Conservation (phyloP, 495 filamentous ascomycete species). For the Xylaria acuta region DNA sequence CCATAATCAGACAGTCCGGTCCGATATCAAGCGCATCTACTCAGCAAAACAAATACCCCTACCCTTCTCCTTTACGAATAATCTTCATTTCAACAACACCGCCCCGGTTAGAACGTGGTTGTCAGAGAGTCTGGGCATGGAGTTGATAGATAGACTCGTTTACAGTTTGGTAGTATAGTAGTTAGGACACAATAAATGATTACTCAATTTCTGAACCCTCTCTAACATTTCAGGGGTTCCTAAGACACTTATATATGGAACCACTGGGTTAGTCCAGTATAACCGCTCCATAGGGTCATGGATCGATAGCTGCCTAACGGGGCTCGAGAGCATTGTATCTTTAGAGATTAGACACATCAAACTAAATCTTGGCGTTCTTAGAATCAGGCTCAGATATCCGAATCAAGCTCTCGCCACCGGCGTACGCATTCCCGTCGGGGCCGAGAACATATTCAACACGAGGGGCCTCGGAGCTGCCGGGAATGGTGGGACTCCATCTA, state of each 20-base stretch:
- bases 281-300: background rate
- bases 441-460: background rate
- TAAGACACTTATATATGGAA: background rate
- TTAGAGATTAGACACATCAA: background rate
- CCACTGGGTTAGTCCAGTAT: background rate
- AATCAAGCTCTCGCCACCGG: background rate
- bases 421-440: background rate
- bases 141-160: background rate
- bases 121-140: background rate
- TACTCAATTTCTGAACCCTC: background rate
- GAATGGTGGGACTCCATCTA: background rate
- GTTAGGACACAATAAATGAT: background rate
- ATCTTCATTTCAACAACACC: no score
- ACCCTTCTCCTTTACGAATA: background rate
- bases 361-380: background rate
- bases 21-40: background rate
- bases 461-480: background rate
- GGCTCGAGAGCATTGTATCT: background rate
- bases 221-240: background rate
- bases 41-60: background rate
- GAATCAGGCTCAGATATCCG: background rate
- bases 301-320: background rate
- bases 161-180: background rate
- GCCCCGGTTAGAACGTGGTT: background rate
- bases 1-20: background rate